These are phyloP conservation scores for Ajuga chamaepitys DNA, from an alignment of 257 asterid genomes.

Conservation along the genomic window DNA sequence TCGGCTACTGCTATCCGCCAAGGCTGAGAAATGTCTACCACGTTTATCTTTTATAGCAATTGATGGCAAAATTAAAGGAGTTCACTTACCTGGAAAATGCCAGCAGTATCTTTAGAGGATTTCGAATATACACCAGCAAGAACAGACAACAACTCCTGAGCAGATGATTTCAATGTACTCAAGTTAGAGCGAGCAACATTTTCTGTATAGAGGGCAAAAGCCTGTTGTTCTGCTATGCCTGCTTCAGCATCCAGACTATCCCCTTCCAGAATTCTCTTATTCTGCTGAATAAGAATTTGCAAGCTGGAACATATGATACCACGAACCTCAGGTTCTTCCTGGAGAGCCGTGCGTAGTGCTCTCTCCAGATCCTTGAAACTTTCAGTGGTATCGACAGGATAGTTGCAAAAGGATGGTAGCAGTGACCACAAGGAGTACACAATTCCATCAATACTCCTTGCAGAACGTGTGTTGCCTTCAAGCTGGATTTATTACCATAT, in stretches of 20 bases:
- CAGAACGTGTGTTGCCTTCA: constrained; percentile 56
- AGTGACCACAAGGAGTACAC: constrained; percentile 93
- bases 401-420: constrained; percentile 90
- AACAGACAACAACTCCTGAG: constrained; percentile 44
- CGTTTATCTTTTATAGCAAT: too few species aligned
- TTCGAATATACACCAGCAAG: constrained; percentile 46
- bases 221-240: constrained; percentile 45
- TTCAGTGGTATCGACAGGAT: constrained; percentile 76
- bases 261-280: constrained; percentile 52
- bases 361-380: constrained; percentile 58
- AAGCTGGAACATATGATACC: constrained; percentile 82
- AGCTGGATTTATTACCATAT: constrained; percentile 40
- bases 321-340: constrained; percentile 54
- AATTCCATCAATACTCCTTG: constrained; percentile 60
- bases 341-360: constrained; percentile 53
- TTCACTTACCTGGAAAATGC: constrained; percentile 69
- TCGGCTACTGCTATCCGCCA: too few species aligned
- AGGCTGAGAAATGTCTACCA: too few species aligned
- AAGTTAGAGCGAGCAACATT: constrained; percentile 59
- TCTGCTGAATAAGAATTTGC: constrained; percentile 83
- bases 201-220: constrained; percentile 43
- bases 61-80: too few species aligned
- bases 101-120: constrained; percentile 62
- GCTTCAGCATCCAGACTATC: constrained; percentile 24
- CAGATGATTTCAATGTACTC: constrained; percentile 48